A percentile compares a stretch with the other conserved stretches of the same genome.
Evolutionary conservation across 75 land plant species (phyloP).

Genomic region (Gnetum montanum): DNA sequence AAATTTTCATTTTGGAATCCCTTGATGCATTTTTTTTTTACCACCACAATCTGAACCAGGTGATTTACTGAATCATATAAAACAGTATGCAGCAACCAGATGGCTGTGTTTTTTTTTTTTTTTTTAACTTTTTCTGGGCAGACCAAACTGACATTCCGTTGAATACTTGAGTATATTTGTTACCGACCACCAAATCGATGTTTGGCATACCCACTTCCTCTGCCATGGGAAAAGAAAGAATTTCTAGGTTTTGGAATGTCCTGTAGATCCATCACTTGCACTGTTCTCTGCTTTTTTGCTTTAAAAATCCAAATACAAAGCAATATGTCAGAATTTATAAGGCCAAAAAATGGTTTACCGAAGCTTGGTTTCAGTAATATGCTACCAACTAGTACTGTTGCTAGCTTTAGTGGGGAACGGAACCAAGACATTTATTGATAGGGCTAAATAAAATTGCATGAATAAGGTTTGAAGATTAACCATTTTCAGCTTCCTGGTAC

Average conservation of each 20-base stretch:
- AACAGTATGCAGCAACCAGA: no score
- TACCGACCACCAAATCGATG: slow-evolving; percentile 11
- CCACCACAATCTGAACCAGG: no score
- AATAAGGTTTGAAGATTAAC: slow-evolving; percentile 16
- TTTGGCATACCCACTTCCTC: slow-evolving; percentile 17
- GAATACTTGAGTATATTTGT: no score
- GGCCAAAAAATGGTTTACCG: not conserved
- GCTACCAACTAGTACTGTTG: not conserved
- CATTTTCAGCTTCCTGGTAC: slow-evolving; percentile 76
- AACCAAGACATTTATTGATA: not conserved
- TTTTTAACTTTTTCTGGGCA: no score
- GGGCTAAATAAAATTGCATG: not conserved
- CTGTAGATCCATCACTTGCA: slow-evolving; percentile 80
- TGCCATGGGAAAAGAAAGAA: slow-evolving; percentile 26
- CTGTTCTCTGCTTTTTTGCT: slow-evolving; percentile 91
- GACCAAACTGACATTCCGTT: no score
- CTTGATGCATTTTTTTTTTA: no score
- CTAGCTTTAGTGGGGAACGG: no score
- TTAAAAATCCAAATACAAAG: slow-evolving; percentile 7
- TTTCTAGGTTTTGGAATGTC: slow-evolving; percentile 70
- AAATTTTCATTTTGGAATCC: no score
- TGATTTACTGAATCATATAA: no score
- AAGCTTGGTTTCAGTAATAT: not conserved
- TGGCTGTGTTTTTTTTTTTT: no score
- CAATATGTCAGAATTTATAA: not conserved